Evolutionary conservation across 345 rosid genomes (phyloP), one percentile per base, ranked within the genome.

Genomic region (Syzygium jambos): DNA sequence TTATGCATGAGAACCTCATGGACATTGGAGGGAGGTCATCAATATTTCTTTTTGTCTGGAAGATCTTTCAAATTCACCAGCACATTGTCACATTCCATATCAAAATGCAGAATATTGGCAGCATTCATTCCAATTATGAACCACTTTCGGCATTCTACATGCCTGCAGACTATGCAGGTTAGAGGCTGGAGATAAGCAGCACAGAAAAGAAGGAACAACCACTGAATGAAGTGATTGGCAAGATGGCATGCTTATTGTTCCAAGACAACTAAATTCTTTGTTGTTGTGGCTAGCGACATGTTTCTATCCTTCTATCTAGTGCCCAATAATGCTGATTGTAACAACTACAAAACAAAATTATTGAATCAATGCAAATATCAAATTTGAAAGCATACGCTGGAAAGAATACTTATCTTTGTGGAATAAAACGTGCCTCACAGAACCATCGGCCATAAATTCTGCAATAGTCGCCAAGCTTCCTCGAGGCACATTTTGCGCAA

Each of bases 371-470:
- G 78, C 78, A 30, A 30, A 30, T 5, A 68, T 68, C 43, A 30
- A 30, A 30, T 68, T 34, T 68, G 46, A 68, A 30, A 68, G 9
- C 22, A 68, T 30, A 9, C 4, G 78, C 46, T 17, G 12, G 12
- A 15, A 22, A 65, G 7, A 16, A 91, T 92, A 96, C 98, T 96
- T 94, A 88, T 96, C 98, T 84, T 96, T 94, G 84, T 93, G 94
- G 84, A 95, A 96, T 87, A 97, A 91, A 90, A 94, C 99, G 91
- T 94, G 96, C 91, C 99, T 93, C 83, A 97, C 94, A 89, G 98
- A 96, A 85, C 98, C 97, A 92, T 97, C 94, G 89, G 94, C 98
- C 99, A 96, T 95, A 93, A 91, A 97, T 87, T 96, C 94, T 51
- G 98, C 89, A 88, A 97, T 95, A 8, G 98, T 95, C 52, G 98